Base-by-base conservation (phyloP, 345 rosid species). In the Aegle marmelos region DNA sequence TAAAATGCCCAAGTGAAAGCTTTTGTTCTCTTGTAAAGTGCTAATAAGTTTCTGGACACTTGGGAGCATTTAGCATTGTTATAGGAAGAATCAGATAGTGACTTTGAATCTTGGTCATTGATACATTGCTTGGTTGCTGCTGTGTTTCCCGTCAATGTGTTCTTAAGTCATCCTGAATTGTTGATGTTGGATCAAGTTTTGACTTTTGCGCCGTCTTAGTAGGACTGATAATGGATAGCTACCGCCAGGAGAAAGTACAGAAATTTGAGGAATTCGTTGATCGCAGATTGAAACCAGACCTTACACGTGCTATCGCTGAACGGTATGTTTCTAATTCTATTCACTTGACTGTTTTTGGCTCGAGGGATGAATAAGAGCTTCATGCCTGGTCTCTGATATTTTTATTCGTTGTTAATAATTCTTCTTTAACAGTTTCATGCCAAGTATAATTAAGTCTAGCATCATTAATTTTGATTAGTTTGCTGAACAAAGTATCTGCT, bases 261-360 rank as follows among this genome's bases (percentile, higher is more conserved):
- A 89, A 83, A 73, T 89, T 89, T 72, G 99, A 96, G 87, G 95
- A 92, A 75, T 91, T 94, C 53, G 86, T 96, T 21, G 97, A 94
- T 81, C 81, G 86, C 54, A 93, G 92, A 56, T 82, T 96, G 67
- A 96, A 96, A 77, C 98, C 97, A 39, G 92, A 91, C 81, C 94
- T 94, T 81, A 90, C 90, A 70, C 90, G 75, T 21, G 88, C 97
- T 56, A 85, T 89, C 75, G 86, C 84, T 53, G 86, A 92, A 76
- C 60, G 98, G 97, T 91, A 81, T 60, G 27, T 64, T 71, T 21
- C n/a, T 54, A 64, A 50, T 68, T 11, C 45, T 41, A 7, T 11
- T 76, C 19, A 30, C 36, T 68, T 56, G 17, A 57, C 16, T 25
- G 37, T 2, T 73, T 10, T 27, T 1, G 8, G 53, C 54, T 19